These are phyloP conservation scores for Vitis hybrid DNA, from an alignment of 177 flowering plant species.

Conservation along the genomic window DNA sequence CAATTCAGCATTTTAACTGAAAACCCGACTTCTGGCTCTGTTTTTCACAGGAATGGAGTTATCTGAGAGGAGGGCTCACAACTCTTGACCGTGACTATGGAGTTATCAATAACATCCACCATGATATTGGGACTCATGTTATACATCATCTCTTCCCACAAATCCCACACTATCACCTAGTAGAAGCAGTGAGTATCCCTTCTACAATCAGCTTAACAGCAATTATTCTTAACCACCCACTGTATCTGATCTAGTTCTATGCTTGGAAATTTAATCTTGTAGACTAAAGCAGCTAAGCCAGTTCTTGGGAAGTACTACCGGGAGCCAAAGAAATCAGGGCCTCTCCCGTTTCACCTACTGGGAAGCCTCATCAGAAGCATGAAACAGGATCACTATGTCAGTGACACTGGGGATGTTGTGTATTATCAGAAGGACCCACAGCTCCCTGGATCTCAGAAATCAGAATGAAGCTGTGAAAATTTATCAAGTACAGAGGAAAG, in stretches of 20 bases:
- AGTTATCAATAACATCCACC: slow-evolving; percentile 76
- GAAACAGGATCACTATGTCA: slow-evolving; percentile 65
- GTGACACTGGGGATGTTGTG: slow-evolving; percentile 69
- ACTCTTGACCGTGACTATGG: slow-evolving; percentile 91
- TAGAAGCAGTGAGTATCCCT: slow-evolving; percentile 62
- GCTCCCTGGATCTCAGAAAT: slow-evolving; percentile 14
- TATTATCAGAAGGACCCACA: slow-evolving; percentile 18
- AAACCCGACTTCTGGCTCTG: too few relatives aligned
- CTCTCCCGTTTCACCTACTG: slow-evolving; percentile 66
- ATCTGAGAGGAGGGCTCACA: slow-evolving; percentile 87
- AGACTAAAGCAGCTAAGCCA: slow-evolving; percentile 76
- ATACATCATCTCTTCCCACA: slow-evolving; percentile 95
- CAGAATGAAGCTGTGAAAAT: slow-evolving; percentile 12
- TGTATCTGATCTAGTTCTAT: too few relatives aligned
- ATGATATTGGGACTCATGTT: slow-evolving; percentile 96
- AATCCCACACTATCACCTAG: slow-evolving; percentile 84
- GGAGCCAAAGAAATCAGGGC: slow-evolving; percentile 71
- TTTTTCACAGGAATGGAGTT: slow-evolving; percentile 77
- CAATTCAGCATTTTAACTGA: too few relatives aligned
- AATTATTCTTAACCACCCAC: too few relatives aligned
- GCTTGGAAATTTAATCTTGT: slow-evolving; percentile 12
- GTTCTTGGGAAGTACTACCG: slow-evolving; percentile 78
- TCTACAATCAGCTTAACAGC: background rate
- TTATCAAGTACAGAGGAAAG: background rate
- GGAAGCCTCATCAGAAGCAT: slow-evolving; percentile 49